Conservation (phyloP, 2,329 filamentous ascomycete genomes). For the Pseudogymnoascus sp. region DNA sequence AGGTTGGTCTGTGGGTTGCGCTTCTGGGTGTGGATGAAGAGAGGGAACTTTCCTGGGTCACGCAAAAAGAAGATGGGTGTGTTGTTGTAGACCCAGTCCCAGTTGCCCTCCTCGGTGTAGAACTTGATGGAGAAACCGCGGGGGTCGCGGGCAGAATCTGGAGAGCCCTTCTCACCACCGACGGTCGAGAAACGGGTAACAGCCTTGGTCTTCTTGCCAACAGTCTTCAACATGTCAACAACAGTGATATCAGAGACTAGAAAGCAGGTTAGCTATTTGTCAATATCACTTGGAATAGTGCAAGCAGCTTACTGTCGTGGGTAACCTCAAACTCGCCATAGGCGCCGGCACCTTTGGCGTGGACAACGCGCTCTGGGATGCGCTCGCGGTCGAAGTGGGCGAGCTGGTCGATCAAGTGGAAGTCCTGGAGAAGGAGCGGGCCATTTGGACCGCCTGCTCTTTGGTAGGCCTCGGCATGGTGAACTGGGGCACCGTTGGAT, state of each 20-base stretch:
- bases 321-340: slow-evolving; percentile 20
- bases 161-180: slow-evolving; percentile 57
- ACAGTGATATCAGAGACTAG: slow-evolving; percentile 32
- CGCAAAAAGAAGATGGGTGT: slow-evolving; percentile 70
- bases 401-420: slow-evolving; percentile 55
- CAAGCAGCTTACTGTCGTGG: slow-evolving; percentile 27
- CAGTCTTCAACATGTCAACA: slow-evolving; percentile 40
- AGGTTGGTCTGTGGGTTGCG: slow-evolving; percentile 63
- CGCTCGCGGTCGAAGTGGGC: slow-evolving; percentile 45
- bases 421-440: slow-evolving; percentile 54
- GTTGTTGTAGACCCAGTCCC: slow-evolving; percentile 69
- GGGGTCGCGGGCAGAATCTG: slow-evolving; percentile 59
- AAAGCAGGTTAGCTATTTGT: slow-evolving; percentile 51
- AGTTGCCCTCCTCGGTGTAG: slow-evolving; percentile 61
- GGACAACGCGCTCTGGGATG: slow-evolving; percentile 48
- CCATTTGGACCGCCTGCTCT: slow-evolving; percentile 45
- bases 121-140: slow-evolving; percentile 64
- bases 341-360: slow-evolving; percentile 46
- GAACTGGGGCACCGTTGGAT: slow-evolving; percentile 50
- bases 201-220: slow-evolving; percentile 61
- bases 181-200: slow-evolving; percentile 64
- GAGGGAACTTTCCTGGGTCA: slow-evolving; percentile 65
- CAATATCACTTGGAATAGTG: slow-evolving; percentile 41
- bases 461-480: slow-evolving; percentile 43
- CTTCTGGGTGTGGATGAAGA: slow-evolving; percentile 73